Evolutionary conservation across 2,329 filamentous ascomycete species (phyloP).

Genomic region (Cladosporium sphaerospermum): DNA sequence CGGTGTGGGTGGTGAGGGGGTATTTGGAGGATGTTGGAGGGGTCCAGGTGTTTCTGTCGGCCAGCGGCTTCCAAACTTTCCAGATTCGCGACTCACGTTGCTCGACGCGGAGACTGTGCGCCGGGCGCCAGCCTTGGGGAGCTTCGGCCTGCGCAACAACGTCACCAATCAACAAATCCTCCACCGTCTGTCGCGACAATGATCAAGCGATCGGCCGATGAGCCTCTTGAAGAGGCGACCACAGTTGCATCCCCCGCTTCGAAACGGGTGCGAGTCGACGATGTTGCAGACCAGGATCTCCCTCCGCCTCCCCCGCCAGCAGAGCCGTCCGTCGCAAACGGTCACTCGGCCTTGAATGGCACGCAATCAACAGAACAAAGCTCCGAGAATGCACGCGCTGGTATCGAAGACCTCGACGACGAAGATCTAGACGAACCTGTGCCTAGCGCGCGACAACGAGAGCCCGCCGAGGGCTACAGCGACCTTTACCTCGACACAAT

Average conservation of each 20-base stretch:
- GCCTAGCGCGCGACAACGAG: constrained; percentile 31
- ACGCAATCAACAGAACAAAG: constrained; percentile 29
- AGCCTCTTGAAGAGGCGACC: constrained; percentile 37
- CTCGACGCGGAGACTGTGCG: constrained; percentile 1
- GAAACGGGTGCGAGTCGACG: constrained; percentile 43
- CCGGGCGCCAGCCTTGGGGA: neutral
- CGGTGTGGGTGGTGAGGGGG: neutral
- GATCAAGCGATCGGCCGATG: constrained; percentile 43
- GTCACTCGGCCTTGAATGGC: constrained; percentile 17
- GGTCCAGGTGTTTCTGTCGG: neutral
- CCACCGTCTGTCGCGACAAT: constrained; percentile 23
- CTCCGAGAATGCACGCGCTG: constrained; percentile 32
- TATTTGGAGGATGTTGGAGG: constrained; percentile 2
- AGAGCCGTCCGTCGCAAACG: constrained; percentile 17
- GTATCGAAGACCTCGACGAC: constrained; percentile 31
- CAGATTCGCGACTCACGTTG: constrained; percentile 1
- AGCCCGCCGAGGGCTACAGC: constrained; percentile 80
- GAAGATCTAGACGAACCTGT: constrained; percentile 30
- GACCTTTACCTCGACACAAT: constrained; percentile 98
- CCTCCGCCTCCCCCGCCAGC: constrained; percentile 22
- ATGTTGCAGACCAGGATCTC: constrained; percentile 33
- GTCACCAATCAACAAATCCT: neutral
- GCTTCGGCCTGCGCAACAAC: neutral
- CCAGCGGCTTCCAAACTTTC: neutral
- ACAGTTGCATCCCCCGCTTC: constrained; percentile 41